Evolutionary conservation across 2,329 filamentous ascomycete genomes (phyloP).

Genomic region (Orbilia javanica): DNA sequence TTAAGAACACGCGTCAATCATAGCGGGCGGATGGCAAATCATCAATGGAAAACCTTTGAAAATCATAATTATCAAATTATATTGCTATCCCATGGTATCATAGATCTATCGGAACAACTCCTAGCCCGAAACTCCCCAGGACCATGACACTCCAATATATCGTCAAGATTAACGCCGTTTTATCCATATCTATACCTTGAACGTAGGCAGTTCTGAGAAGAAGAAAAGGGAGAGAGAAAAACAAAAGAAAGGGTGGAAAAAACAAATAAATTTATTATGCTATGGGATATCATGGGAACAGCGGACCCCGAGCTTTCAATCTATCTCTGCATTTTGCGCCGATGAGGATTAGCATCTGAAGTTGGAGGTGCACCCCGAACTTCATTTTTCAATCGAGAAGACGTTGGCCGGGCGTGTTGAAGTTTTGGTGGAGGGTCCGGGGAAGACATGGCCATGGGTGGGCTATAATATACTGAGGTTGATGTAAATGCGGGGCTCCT

Average conservation of each 20-base stretch:
- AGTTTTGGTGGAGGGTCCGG: constrained; percentile 31
- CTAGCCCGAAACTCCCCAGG: not conserved
- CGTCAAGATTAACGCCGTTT: not conserved
- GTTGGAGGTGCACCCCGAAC: constrained; percentile 19
- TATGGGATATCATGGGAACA: not conserved
- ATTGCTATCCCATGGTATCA: constrained; percentile 22
- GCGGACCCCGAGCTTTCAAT: not conserved
- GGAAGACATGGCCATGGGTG: constrained; percentile 46
- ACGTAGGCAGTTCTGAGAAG: not conserved
- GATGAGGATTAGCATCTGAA: constrained; percentile 1
- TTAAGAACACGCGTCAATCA: not conserved
- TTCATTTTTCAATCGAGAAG: constrained; percentile 50
- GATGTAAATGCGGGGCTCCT: constrained; percentile 45
- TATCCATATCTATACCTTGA: not conserved
- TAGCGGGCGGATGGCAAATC: not conserved
- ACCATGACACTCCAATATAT: constrained; percentile 20
- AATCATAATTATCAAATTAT: constrained; percentile 22
- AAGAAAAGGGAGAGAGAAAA: too few relatives aligned
- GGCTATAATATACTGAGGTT: constrained; percentile 32
- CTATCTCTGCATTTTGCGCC: not conserved
- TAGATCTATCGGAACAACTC: constrained; percentile 16
- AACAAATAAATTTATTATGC: not conserved
- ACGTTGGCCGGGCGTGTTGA: constrained; percentile 13
- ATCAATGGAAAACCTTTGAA: not conserved
- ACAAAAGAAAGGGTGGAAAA: too few relatives aligned